Evolutionary conservation across 1,284 basidiomycete species (phyloP), one percentile per base, ranked within the genome.

Genomic region (Tylopilus sp.): DNA sequence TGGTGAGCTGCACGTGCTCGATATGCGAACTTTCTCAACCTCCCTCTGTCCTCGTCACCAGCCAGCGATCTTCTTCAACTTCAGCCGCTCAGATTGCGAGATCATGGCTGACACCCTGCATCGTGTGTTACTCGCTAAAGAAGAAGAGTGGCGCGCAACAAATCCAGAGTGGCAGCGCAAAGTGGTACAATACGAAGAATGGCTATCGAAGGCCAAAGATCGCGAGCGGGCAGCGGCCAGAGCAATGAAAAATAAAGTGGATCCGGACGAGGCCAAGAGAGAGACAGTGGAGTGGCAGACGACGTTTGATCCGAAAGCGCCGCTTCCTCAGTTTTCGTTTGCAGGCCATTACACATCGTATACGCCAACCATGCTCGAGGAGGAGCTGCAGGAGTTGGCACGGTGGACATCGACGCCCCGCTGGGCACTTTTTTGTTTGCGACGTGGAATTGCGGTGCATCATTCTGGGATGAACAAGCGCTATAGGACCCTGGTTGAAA

Each of bases 51-150:
- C 55, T 29, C 34, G 46, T 38, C 56, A 5, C 2, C 48, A 84
- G 78, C 83, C 84, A 3, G 84, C 82, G 0, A 75, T 87, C 7
- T 59, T 86, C 18, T 87, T 87, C 69, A 75, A 72, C 50, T 84
- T 87, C 56, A 80, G 84, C 55, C 75, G 84, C 21, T 66, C 69
- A 13, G 68, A 72, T 23, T 86, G 82, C 58, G 82, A 85, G 57
- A 58, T 63, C n/a, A 74, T 84, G 68, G 79, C 73, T 0, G 44
- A 60, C 16, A 50, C 54, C 11, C 60, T 87, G 11, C 28, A 71
- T 2, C 18, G 55, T 0, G 57, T 51, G 0, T 69, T 86, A 13
- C 56, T 69, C 43, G 37, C 21, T 0, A 67, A 74, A 2, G 84
- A 87, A 59, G 36, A 53, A 15, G 42, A 63, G 28, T 87, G 82